phyloP scores from a whole-genome alignment of 306 rosid genomes.

The Morella rubra region DNA sequence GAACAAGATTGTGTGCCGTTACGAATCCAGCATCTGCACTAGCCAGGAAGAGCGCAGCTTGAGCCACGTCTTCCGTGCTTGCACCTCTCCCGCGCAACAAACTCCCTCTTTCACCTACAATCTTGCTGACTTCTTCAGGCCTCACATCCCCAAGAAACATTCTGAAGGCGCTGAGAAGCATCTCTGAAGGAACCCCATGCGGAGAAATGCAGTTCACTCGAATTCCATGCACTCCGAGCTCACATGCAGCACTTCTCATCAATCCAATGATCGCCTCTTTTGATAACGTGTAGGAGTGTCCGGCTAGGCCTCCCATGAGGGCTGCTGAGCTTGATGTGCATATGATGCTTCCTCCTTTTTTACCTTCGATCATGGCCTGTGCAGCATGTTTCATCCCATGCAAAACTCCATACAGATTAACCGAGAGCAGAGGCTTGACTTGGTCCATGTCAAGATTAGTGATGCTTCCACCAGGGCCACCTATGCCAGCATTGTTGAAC shows the following conservation, averaged over 20 bases:
- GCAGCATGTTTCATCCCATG: slow-evolving; percentile 80
- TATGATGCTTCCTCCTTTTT: slow-evolving; percentile 60
- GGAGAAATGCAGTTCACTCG: slow-evolving; percentile 74
- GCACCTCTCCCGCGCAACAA: slow-evolving; percentile 60
- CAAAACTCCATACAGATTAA: slow-evolving; percentile 56
- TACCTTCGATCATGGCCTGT: slow-evolving; percentile 60
- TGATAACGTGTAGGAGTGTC: slow-evolving; percentile 67
- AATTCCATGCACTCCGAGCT: slow-evolving; percentile 69
- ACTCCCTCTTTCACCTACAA: slow-evolving; percentile 51
- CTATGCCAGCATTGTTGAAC: slow-evolving; percentile 80
- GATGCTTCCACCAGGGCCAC: slow-evolving; percentile 60
- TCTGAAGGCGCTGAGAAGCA: slow-evolving; percentile 49
- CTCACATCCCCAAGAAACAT: slow-evolving; percentile 36
- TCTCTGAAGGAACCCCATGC: slow-evolving; percentile 81
- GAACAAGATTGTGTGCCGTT: slow-evolving; percentile 65
- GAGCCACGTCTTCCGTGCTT: slow-evolving; percentile 57
- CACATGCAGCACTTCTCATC: slow-evolving; percentile 68
- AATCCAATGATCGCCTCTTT: slow-evolving; percentile 64
- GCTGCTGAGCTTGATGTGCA: slow-evolving; percentile 78
- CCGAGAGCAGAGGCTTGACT: slow-evolving; percentile 37
- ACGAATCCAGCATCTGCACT: slow-evolving; percentile 63
- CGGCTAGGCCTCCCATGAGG: slow-evolving; percentile 65
- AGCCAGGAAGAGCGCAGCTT: slow-evolving; percentile 65
- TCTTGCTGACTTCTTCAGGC: slow-evolving; percentile 44
- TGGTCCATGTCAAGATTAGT: slow-evolving; percentile 51